Percentiles rank a stretch among this genome's conserved stretches.
Evolutionary conservation across 2,329 filamentous ascomycete genomes (phyloP).

Genomic region (Macrophomina pseudophaseolina): DNA sequence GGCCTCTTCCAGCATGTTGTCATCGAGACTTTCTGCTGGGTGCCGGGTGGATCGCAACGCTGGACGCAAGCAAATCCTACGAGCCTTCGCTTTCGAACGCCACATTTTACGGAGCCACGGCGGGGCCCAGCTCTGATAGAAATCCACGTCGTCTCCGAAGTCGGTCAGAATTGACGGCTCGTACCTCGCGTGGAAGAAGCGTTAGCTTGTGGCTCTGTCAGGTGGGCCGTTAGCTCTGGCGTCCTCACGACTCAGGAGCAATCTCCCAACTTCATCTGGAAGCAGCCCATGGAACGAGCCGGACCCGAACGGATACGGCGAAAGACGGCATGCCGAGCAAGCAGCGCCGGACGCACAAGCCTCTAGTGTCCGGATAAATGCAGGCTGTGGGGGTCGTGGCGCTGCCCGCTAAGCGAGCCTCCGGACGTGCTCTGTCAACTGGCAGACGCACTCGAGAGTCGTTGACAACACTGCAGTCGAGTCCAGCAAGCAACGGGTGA

Average conservation of each 20-base stretch:
- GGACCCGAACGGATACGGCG: background rate
- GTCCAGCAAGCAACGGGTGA: background rate
- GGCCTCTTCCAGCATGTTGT: no score
- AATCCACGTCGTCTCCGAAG: background rate
- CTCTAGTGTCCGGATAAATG: conserved; percentile 17
- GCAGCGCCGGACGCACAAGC: background rate
- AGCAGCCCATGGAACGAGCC: background rate
- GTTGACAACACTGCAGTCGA: background rate
- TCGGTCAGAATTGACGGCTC: background rate
- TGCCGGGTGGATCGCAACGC: no score
- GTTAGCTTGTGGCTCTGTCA: background rate
- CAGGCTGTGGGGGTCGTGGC: conserved; percentile 10
- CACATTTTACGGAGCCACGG: no score
- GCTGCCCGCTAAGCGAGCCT: background rate
- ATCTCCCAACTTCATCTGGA: background rate
- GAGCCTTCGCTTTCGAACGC: background rate
- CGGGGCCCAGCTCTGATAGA: no score
- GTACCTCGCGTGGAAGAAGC: background rate
- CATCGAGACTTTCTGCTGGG: no score
- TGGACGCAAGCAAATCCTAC: no score
- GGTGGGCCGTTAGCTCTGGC: background rate
- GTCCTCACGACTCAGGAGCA: background rate
- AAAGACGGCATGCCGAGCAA: conserved; percentile 11
- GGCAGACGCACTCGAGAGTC: background rate
- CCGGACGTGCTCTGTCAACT: no score